These are phyloP conservation scores for Phytophthora boehmeriae DNA, from an alignment of 352 stramenopile genomes.

Conservation along the genomic window DNA sequence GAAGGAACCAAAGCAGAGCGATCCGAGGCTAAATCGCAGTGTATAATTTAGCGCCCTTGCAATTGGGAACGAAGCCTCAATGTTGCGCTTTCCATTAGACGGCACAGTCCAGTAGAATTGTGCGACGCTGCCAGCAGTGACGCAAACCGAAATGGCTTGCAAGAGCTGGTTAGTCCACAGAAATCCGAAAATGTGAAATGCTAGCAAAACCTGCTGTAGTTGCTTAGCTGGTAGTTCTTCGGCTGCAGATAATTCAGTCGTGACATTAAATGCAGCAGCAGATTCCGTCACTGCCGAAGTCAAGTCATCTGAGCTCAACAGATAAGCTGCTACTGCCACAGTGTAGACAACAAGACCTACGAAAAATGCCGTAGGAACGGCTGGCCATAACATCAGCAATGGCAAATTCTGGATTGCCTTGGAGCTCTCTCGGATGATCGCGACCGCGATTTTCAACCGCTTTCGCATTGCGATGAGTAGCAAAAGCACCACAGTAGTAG, in stretches of 20 bases:
- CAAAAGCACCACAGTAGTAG: constrained; percentile 55
- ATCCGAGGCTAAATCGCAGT: constrained; percentile 93
- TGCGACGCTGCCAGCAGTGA: constrained; percentile 90
- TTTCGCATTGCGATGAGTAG: constrained; percentile 74
- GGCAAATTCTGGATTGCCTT: constrained; percentile 63
- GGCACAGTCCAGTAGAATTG: constrained; percentile 93
- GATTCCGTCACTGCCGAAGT: constrained; percentile 29
- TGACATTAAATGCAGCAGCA: constrained; percentile 48
- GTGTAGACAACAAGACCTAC: constrained; percentile 63
- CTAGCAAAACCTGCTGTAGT: constrained; percentile 61
- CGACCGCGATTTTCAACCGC: constrained; percentile 68
- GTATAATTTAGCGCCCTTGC: constrained; percentile 57
- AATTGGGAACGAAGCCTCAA: constrained; percentile 73
- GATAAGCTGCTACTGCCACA: constrained; percentile 56
- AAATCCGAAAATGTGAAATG: constrained; percentile 94
- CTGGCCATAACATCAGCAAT: constrained; percentile 65
- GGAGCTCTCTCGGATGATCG: constrained; percentile 76
- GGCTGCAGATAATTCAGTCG: constrained; percentile 23
- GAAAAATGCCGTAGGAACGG: constrained; percentile 60
- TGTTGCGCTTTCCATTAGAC: constrained; percentile 32
- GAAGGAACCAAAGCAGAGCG: constrained; percentile 96
- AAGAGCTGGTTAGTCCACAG: constrained; percentile 98
- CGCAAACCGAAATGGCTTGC: constrained; percentile 94
- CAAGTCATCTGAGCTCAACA: constrained; percentile 65
- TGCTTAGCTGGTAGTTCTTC: constrained; percentile 44